Evolutionary conservation across 108 stramenopile genomes (phyloP).

Genomic region (Fistulifera pelliculosa): DNA sequence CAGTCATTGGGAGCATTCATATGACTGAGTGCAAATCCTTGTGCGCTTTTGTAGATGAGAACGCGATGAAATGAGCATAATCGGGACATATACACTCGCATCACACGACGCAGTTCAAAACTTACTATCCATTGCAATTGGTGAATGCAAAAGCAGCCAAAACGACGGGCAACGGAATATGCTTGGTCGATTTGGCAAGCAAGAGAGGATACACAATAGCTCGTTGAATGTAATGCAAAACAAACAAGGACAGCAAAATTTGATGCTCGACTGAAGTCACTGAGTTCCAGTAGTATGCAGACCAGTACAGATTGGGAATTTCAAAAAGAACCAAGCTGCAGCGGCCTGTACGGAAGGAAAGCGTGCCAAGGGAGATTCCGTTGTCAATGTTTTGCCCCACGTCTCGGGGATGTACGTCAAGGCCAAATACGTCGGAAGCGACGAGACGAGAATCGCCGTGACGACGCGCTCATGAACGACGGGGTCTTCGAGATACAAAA

Average conservation of each 20-base stretch:
- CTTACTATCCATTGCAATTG: conserved; percentile 65
- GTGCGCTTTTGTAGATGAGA: conserved; percentile 2
- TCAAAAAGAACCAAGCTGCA: conserved; percentile 68
- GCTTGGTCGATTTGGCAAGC: conserved; percentile 34
- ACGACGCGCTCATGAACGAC: too few species aligned
- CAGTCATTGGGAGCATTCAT: conserved; percentile 9
- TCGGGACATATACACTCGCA: not conserved
- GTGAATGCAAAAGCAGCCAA: conserved; percentile 56
- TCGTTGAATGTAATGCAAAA: conserved; percentile 83
- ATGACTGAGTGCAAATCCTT: conserved; percentile 1
- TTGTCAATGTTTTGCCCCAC: conserved; percentile 2
- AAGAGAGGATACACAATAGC: conserved; percentile 75
- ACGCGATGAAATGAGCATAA: not conserved
- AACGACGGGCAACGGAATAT: conserved; percentile 50
- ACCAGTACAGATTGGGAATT: conserved; percentile 61
- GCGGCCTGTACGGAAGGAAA: conserved; percentile 19
- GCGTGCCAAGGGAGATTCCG: not conserved
- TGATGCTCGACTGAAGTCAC: conserved; percentile 13
- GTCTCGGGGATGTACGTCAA: not conserved
- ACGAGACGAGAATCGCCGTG: too few species aligned
- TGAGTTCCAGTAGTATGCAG: conserved; percentile 15
- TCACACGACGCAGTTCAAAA: conserved; percentile 4
- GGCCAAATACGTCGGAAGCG: too few species aligned
- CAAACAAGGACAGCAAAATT: conserved; percentile 53
- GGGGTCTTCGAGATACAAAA: too few species aligned